Evolutionary conservation across 2,329 filamentous ascomycete species (phyloP), one percentile per base, ranked within the genome.

Genomic region (Beauveria pseudobassiana): DNA sequence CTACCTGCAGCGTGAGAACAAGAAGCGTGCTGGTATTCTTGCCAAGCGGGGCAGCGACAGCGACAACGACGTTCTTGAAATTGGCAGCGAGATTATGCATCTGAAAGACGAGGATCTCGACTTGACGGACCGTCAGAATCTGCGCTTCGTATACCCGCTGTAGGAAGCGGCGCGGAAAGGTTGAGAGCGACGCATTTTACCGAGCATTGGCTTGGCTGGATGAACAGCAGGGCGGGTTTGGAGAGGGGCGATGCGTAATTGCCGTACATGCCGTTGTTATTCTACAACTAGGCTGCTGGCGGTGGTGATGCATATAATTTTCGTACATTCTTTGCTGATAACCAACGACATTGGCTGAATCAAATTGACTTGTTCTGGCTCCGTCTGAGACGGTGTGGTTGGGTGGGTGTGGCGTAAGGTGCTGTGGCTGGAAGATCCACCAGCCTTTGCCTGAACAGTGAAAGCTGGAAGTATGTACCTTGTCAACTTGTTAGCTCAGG

Each of bases 141-240:
- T 67, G 26, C 56, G 63, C 18, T 68, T 68, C 30, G 61, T 67
- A 26, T 67, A 68, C 51, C 66, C 66, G 1, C 65, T 79, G 75
- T 26, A 79, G 53, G 18, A 9, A 38, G 14, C 14, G 12, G 20
- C 4, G 22, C 22, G 22, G 14, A n/a, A 20, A 30, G 40, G 43
- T 9, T n/a, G 24, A 18, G 24, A 9, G 40, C n/a, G 53, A 45
- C 40, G n/a, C 14, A 30, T 24, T 20, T 7, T 4, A 45, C 10
- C n/a, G 7, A 1, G 42, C 18, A 56, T 22, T 28, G 40, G 40
- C 40, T 55, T n/a, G 16, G 24, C 14, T n/a, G 22, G 22, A 18
- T 45, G 24, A 40, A 28, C 24, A 8, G n/a, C 24, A 40, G 3
- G n/a, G 5, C 40, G 52, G 49, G 49, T 28, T 51, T 12, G 7